These are phyloP conservation scores for Cercophora scortea DNA, from an alignment of 495 filamentous ascomycete species.

Conservation along the genomic window DNA sequence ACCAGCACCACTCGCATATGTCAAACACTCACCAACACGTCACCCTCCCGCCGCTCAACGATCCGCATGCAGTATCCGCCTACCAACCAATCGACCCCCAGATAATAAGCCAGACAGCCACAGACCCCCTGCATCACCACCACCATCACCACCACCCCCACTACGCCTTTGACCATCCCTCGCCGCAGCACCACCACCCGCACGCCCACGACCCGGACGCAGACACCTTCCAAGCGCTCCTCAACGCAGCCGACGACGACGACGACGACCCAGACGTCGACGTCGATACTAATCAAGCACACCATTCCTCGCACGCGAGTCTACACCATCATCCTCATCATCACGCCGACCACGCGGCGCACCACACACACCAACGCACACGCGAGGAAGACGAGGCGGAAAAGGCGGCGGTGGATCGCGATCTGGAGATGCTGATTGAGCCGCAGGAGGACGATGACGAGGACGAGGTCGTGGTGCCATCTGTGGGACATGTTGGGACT, in stretches of 20 bases:
- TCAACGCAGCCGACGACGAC: constrained; percentile 26
- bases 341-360: constrained; percentile 4
- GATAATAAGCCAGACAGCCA: constrained; percentile 34
- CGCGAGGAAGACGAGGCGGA: constrained; percentile 19
- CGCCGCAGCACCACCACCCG: constrained; percentile 17
- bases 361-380: constrained; percentile 8
- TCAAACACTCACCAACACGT: constrained; percentile 16
- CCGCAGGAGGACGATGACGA: constrained; percentile 26
- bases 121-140: constrained; percentile 11
- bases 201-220: constrained; percentile 17
- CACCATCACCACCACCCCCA: constrained; percentile 16
- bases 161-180: constrained; percentile 11
- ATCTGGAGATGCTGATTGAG: constrained; percentile 48
- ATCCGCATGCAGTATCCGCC: constrained; percentile 12
- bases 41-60: constrained; percentile 6
- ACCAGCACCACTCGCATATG: constrained; percentile 1
- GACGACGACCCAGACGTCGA: constrained; percentile 6
- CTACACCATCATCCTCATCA: constrained; percentile 8
- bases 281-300: not conserved
- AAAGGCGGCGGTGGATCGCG: constrained; percentile 35
- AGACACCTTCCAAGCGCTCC: constrained; percentile 36
- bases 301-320: not conserved
- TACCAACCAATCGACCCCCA: constrained; percentile 46
- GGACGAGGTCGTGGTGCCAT: not conserved
- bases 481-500: not conserved